phyloP scores from a whole-genome alignment of 148 eudicot genomes.

The Rhododendron griersonianum region DNA sequence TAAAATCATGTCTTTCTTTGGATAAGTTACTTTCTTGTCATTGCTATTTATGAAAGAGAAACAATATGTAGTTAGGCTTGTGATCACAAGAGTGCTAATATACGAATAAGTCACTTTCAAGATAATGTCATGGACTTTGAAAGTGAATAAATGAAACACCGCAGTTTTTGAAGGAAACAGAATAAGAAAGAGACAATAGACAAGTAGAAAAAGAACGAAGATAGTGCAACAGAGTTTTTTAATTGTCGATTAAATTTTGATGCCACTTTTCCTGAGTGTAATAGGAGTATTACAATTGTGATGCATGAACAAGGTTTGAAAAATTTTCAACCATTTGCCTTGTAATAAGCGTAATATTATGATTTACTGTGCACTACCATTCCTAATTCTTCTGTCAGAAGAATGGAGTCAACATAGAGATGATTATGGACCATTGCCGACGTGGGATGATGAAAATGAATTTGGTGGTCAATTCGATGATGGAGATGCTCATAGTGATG shows the following conservation, averaged over 20 bases:
- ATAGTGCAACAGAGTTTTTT: background rate
- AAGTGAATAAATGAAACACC: background rate
- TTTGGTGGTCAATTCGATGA: slow-evolving; percentile 56
- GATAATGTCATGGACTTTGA: background rate
- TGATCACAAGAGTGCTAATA: background rate
- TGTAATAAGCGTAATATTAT: background rate
- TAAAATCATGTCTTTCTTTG: background rate
- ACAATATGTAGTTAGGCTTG: background rate
- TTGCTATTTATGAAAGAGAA: background rate
- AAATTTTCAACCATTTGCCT: background rate
- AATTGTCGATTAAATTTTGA: background rate
- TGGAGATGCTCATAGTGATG: slow-evolving; percentile 68
- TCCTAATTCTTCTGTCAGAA: slow-evolving; percentile 24
- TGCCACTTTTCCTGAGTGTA: background rate
- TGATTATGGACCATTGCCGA: slow-evolving; percentile 37
- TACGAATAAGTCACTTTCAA: background rate
- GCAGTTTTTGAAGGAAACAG: background rate
- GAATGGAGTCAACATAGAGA: slow-evolving; percentile 31
- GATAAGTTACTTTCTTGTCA: background rate
- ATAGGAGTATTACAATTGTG: background rate
- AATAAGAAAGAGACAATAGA: background rate
- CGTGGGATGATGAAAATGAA: slow-evolving; percentile 70
- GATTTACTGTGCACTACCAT: background rate
- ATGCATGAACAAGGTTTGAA: background rate
- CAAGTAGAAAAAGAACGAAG: background rate